These are phyloP conservation scores for Naganishia liquefaciens DNA, from an alignment of 1,284 basidiomycete genomes.

Conservation along the genomic window DNA sequence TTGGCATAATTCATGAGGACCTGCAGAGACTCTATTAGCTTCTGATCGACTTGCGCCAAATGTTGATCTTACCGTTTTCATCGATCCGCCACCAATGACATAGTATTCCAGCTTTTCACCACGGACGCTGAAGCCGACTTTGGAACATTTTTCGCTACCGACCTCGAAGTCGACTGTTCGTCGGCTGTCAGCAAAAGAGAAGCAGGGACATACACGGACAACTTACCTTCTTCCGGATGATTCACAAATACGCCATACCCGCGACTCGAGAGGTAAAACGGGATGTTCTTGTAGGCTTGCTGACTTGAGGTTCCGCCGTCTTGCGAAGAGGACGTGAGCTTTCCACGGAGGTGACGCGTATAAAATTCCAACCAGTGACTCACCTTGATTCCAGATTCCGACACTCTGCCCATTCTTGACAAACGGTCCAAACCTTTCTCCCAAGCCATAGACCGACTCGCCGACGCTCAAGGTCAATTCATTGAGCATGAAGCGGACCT, in stretches of 20 bases:
- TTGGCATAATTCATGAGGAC: constrained; percentile 40
- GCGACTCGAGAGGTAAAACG: constrained; percentile 56
- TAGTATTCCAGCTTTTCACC: constrained; percentile 65
- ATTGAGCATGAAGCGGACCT: constrained; percentile 61
- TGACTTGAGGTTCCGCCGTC: constrained; percentile 60
- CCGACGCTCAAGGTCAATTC: constrained; percentile 70
- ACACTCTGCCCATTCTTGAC: constrained; percentile 70
- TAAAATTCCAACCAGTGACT: background rate
- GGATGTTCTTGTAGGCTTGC: constrained; percentile 63
- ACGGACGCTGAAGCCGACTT: constrained; percentile 67
- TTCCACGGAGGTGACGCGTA: background rate
- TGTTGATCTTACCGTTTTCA: constrained; percentile 39
- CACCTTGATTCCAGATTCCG: constrained; percentile 71
- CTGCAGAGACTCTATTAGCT: background rate
- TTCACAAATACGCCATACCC: constrained; percentile 75
- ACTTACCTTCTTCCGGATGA: constrained; percentile 66
- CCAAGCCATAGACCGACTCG: constrained; percentile 70
- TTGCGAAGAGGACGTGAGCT: constrained; percentile 47
- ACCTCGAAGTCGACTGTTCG: constrained; percentile 63
- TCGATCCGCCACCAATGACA: constrained; percentile 57
- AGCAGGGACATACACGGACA: background rate
- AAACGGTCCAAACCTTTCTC: constrained; percentile 68
- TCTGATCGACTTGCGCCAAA: background rate
- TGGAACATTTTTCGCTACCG: constrained; percentile 70
- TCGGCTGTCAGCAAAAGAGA: background rate